These are phyloP conservation scores for Pontederia paniculata DNA, from an alignment of 176 grass and related monocot species.

Conservation along the genomic window DNA sequence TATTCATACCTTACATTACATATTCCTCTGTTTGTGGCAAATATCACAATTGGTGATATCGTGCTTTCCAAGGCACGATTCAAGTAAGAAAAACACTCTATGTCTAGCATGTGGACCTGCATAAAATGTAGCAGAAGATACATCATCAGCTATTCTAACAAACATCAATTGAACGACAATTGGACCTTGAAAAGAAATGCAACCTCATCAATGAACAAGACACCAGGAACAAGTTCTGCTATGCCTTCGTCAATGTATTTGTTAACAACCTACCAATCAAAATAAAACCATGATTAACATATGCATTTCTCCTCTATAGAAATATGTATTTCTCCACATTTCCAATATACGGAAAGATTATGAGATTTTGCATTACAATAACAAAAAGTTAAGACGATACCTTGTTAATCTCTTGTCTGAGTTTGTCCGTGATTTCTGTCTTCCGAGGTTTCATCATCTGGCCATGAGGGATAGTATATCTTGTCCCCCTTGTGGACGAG, in stretches of 20 bases:
- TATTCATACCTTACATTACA: slow-evolving; percentile 70
- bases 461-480: slow-evolving; percentile 94
- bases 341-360: neutral
- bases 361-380: too few relatives aligned
- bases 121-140: slow-evolving; percentile 12
- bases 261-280: slow-evolving; percentile 53
- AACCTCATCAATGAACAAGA: slow-evolving; percentile 96
- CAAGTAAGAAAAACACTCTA: slow-evolving; percentile 96
- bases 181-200: neutral
- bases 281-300: neutral
- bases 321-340: neutral
- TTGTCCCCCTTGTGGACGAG: slow-evolving; percentile 92
- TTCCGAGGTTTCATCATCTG: slow-evolving; percentile 95
- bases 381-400: slow-evolving; percentile 20
- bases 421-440: slow-evolving; percentile 94
- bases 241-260: slow-evolving; percentile 90
- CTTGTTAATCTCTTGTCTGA: slow-evolving; percentile 92
- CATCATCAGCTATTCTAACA: too few relatives aligned
- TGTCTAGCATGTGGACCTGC: slow-evolving; percentile 90
- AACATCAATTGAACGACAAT: too few relatives aligned
- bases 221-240: slow-evolving; percentile 91
- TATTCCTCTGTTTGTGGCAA: slow-evolving; percentile 89
- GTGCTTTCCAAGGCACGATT: slow-evolving; percentile 90
- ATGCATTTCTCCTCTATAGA: neutral
- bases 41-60: slow-evolving; percentile 81